Base-by-base conservation (phyloP, 2,329 filamentous ascomycete genomes). In the Pyrenophora graminea region DNA sequence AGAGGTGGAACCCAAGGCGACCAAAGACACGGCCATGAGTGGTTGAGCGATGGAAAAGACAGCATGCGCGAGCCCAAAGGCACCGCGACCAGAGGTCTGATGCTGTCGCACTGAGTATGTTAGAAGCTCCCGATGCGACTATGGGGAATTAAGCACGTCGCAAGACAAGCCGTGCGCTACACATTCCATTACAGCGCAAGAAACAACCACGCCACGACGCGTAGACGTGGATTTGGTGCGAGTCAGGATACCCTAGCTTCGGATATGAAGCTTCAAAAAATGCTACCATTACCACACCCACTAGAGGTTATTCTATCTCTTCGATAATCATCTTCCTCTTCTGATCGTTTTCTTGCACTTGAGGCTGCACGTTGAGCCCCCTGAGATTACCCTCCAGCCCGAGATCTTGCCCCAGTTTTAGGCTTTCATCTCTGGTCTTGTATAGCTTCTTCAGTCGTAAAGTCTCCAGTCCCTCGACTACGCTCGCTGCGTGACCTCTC, bases 391-490 rank as follows among this genome's bases (percentile, higher is more conserved):
- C 66, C 45, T 61, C 62, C n/a, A 76, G 61, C 38, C 65, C 58
- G 36, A 74, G 57, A 57, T 68, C 53, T 6, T 53, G 47, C 9
- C 61, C 58, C 12, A 69, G 32, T 37, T 36, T 53, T 12, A 63
- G 13, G 6, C 63, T 60, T 42, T 66, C 58, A 9, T 66, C 63
- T 44, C 58, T 61, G 18, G 72, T 55, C 19, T 76, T 78, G 36
- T 84, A 66, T 48, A 85, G 58, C 45, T 70, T 76, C 46, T 80
- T 78, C 68, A 86, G 72, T 51, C 80, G 78, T 82, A 84, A 86
- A 51, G 80, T 82, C 59, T 85, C 80, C 53, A 91, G 65, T 41
- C 82, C 86, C 67, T 90, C 87, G 9, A 85, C 69, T n/a, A 87
- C 85, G 60, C 85, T 85, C 27, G 73, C 74, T 2, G 86, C 86